These are phyloP conservation scores for Fremontodendron californicum DNA, from an alignment of 345 rosid species.

Conservation along the genomic window DNA sequence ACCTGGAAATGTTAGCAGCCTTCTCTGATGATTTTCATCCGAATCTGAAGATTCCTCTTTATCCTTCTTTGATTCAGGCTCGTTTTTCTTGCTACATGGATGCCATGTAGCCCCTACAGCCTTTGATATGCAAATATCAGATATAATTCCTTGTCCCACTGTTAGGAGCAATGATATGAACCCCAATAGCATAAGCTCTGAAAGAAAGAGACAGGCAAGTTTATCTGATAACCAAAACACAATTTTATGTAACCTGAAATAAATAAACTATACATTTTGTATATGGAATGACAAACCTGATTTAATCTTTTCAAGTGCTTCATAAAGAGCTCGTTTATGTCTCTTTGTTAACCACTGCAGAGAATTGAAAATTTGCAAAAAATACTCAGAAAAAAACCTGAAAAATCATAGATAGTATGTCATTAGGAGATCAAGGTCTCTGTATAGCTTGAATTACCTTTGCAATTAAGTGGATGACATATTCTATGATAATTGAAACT, in stretches of 20 bases:
- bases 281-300: constrained; percentile 31
- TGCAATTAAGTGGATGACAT: constrained; percentile 47
- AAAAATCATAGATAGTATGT: not conserved
- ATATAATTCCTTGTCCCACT: constrained; percentile 33
- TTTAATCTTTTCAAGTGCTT: constrained; percentile 87
- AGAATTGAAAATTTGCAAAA: not conserved
- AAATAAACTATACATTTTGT: not conserved
- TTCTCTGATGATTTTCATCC: not conserved
- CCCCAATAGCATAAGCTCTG: constrained; percentile 75
- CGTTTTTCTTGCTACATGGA: constrained; percentile 38
- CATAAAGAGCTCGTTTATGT: constrained; percentile 58
- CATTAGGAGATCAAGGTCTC: too few species aligned
- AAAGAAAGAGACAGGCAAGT: constrained; percentile 9
- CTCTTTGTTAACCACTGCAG: constrained; percentile 60
- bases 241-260: not conserved
- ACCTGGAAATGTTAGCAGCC: constrained; percentile 13
- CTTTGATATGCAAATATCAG: constrained; percentile 47
- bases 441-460: constrained; percentile 27
- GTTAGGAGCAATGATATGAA: constrained; percentile 64
- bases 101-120: constrained; percentile 51
- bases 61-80: not conserved
- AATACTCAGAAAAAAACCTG: not conserved
- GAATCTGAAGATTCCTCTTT: constrained; percentile 38
- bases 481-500: constrained; percentile 66
- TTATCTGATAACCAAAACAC: not conserved